Evolutionary conservation across 139 green algal species (phyloP).

Genomic region (Ostreobium quekettii): DNA sequence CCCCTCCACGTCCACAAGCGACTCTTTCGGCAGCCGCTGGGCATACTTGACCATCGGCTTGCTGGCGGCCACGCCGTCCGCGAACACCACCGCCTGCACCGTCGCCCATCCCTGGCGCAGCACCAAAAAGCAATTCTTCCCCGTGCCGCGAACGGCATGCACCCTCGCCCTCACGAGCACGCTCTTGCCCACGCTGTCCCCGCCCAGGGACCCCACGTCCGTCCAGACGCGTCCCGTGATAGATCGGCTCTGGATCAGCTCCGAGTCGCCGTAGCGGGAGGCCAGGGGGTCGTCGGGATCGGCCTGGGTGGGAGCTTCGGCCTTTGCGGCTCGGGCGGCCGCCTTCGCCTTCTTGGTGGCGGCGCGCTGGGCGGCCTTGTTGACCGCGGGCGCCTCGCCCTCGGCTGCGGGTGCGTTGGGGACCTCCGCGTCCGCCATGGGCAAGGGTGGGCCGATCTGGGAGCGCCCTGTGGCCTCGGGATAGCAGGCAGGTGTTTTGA

Average conservation of each 20-base stretch:
- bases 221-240: conserved; percentile 46
- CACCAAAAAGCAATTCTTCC: conserved; percentile 92
- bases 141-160: conserved; percentile 85
- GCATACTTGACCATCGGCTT: conserved; percentile 98
- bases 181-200: conserved; percentile 35
- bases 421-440: no score
- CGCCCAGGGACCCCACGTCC: conserved; percentile 35
- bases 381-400: background rate
- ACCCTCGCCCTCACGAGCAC: conserved; percentile 73
- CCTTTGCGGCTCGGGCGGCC: no score
- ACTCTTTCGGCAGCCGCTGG: conserved; percentile 77
- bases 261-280: conserved; percentile 83
- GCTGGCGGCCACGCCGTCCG: conserved; percentile 71
- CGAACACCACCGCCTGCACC: conserved; percentile 81
- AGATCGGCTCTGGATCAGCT: conserved; percentile 67
- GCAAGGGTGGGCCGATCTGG: no score
- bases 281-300: conserved; percentile 77
- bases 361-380: conserved; percentile 50
- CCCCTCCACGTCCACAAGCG: conserved; percentile 86
- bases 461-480: no score
- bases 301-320: conserved; percentile 41
- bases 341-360: no score
- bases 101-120: conserved; percentile 76
- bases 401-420: no score
- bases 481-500: no score